These are phyloP conservation scores for Coffea eugenioides DNA, from an alignment of 257 asterid genomes.

Conservation along the genomic window DNA sequence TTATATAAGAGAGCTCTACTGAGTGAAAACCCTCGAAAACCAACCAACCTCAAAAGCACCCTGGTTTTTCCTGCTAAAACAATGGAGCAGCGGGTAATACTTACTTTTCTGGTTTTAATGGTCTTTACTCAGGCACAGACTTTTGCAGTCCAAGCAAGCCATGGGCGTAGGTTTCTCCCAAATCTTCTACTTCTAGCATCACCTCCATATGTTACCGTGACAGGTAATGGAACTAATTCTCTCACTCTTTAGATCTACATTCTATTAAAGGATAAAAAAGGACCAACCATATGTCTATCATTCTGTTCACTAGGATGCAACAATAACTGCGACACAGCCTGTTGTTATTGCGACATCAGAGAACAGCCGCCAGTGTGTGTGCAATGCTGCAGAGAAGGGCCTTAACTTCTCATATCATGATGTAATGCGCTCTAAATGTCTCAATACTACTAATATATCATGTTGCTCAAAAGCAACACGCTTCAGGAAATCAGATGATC, in stretches of 20 bases:
- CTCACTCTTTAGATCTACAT: neutral
- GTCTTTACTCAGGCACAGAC: conserved; percentile 9
- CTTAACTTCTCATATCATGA: conserved; percentile 8
- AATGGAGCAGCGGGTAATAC: conserved; percentile 21
- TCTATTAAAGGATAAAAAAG: neutral
- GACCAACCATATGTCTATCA: neutral
- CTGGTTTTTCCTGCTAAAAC: neutral
- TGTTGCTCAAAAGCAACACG: neutral
- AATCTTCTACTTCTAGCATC: conserved; percentile 18
- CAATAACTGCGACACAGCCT: conserved; percentile 42
- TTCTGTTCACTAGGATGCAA: conserved; percentile 31
- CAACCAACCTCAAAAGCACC: neutral
- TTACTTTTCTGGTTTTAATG: conserved; percentile 11
- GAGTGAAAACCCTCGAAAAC: conserved; percentile 10
- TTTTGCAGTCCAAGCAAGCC: conserved; percentile 13
- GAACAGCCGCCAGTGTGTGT: conserved; percentile 43
- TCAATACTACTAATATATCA: neutral
- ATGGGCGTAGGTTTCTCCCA: conserved; percentile 17
- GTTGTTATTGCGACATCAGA: conserved; percentile 45
- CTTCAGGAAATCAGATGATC: neutral
- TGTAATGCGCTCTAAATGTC: neutral
- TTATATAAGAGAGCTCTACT: conserved; percentile 1
- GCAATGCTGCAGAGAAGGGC: conserved; percentile 39
- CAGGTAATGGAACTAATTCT: conserved; percentile 21
- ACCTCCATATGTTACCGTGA: conserved; percentile 28